Base-by-base conservation (phyloP, 2,329 filamentous ascomycete genomes). In the Leptographium flavum region DNA sequence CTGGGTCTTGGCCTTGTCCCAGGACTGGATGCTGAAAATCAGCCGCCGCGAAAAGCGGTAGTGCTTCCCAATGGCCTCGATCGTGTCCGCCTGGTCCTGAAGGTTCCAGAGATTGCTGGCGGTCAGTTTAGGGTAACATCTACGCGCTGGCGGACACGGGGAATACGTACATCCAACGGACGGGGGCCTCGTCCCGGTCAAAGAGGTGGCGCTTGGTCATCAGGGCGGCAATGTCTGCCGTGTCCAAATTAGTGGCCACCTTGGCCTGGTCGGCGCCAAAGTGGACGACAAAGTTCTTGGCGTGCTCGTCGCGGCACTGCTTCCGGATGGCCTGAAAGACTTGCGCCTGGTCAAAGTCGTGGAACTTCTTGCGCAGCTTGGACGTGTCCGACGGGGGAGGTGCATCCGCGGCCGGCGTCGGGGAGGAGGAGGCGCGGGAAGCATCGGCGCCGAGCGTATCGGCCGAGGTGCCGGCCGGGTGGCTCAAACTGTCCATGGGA, bases 1-100 rank as follows among this genome's bases (percentile, higher is more conserved):
- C 35, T 32, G 8, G 22, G 9, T 32, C 14, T 32, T 5, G 27
- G 3, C 39, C 39, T 5, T 4, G 40, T 56, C 57, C 54, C 55
- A 79, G 31, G 72, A 68, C 31, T 85, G 79, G 55, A 86, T 65
- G 6, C 72, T 54, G 42, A 51, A 74, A 17, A 73, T 66, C 14
- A 87, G 63, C 43, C 83, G 69, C 25, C 74, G 73, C 0, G 83
- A 84, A 52, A 87, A 81, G 39, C 74, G 73, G 57, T 86, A 87
- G 42, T 73, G 67, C 31, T 65, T 63, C 15, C 74, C 78, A 22
- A 87, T 67, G 4, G 60, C 52, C 53, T 66, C 47, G 38, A 87
- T 67, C 10, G 72, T 56, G 3, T 72, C 65, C 31, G 63, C 65
- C 53, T 86, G 80, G 17, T 61, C 59, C 53, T 76, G 73, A 0